Conservation (phyloP, 2,329 filamentous ascomycete species). For the Fusarium ambrosium region DNA sequence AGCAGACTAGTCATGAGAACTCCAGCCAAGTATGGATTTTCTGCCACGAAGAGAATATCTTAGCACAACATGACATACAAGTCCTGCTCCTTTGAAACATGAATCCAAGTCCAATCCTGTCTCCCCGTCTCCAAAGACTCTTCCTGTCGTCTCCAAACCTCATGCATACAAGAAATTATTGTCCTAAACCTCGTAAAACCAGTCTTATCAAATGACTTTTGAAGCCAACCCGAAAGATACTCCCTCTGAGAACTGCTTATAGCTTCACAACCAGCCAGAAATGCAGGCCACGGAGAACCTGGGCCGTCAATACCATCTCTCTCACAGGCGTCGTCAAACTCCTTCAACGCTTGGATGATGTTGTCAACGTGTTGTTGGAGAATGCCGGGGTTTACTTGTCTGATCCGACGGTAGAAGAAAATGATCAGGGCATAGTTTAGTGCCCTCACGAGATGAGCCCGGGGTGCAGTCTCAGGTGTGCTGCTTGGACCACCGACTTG, state of each 20-base stretch:
- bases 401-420: slow-evolving; percentile 24
- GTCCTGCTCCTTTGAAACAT: background rate
- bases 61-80: slow-evolving; percentile 1
- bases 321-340: background rate
- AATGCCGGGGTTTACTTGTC: slow-evolving; percentile 8
- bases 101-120: background rate
- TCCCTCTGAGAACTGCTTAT: background rate
- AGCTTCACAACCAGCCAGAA: background rate
- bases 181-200: background rate
- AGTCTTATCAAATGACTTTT: background rate
- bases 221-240: background rate
- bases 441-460: slow-evolving; percentile 2
- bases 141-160: background rate
- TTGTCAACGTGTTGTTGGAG: slow-evolving; percentile 16
- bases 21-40: background rate
- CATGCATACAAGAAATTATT: background rate
- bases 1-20: background rate
- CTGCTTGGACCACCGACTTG: too few relatives aligned
- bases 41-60: background rate
- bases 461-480: background rate
- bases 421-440: slow-evolving; percentile 16
- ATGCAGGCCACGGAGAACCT: background rate
- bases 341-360: background rate
- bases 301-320: background rate
- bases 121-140: background rate